phyloP scores from a whole-genome alignment of 176 grass and related monocot species.

The Lolium rigidum region DNA sequence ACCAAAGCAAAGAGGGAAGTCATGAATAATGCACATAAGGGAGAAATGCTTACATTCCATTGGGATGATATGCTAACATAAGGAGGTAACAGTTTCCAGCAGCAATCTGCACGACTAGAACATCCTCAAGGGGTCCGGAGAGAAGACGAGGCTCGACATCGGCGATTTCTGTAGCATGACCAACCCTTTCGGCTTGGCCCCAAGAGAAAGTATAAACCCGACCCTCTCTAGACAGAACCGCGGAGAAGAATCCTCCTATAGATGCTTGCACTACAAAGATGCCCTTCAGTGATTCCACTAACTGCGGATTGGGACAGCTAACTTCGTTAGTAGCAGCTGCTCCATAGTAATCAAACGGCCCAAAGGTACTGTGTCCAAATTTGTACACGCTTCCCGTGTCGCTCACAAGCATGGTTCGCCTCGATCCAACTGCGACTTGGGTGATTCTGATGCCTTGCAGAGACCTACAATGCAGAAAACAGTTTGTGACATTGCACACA shows the following conservation, averaged over 20 bases:
- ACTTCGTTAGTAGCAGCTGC: constrained; percentile 17
- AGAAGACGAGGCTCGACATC: constrained; percentile 56
- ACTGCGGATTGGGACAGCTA: constrained; percentile 54
- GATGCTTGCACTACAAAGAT: constrained; percentile 74
- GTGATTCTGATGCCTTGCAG: constrained; percentile 69
- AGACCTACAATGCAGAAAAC: constrained; percentile 51
- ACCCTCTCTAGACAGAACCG: constrained; percentile 70
- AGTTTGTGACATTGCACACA: not conserved
- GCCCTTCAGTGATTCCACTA: constrained; percentile 64
- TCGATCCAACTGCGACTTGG: constrained; percentile 60
- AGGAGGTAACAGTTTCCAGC: constrained; percentile 75
- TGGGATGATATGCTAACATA: constrained; percentile 57
- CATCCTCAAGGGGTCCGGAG: constrained; percentile 51
- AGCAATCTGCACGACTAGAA: constrained; percentile 63
- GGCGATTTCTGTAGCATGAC: constrained; percentile 46
- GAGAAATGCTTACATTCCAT: constrained; percentile 60
- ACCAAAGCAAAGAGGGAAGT: not conserved
- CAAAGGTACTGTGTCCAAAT: constrained; percentile 58
- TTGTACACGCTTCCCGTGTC: constrained; percentile 59
- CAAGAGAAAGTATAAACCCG: constrained; percentile 71
- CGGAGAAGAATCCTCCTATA: constrained; percentile 57
- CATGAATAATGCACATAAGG: not conserved
- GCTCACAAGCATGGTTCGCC: constrained; percentile 72
- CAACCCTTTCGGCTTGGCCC: constrained; percentile 49
- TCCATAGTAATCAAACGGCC: not conserved